Evolutionary conservation across 1,284 basidiomycete genomes (phyloP).

Genomic region (Puccinia brachypodii): DNA sequence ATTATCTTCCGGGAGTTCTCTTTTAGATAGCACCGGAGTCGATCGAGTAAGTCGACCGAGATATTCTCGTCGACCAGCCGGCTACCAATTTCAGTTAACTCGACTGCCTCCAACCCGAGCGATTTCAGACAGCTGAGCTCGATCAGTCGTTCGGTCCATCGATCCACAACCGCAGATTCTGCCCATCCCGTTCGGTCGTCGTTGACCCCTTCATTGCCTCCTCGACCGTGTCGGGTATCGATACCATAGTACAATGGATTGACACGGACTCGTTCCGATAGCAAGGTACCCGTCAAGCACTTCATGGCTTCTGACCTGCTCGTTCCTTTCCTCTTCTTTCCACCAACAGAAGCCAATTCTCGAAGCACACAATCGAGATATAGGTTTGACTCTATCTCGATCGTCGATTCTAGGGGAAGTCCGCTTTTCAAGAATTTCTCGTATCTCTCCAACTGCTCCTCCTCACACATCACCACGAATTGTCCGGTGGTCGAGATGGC

Average conservation of each 20-base stretch:
- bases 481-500: slow-evolving; percentile 49
- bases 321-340: not conserved
- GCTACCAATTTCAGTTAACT: slow-evolving; percentile 28
- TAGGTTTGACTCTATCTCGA: slow-evolving; percentile 32
- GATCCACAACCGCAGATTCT: slow-evolving; percentile 26
- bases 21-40: slow-evolving; percentile 13
- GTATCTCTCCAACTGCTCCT: slow-evolving; percentile 52
- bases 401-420: slow-evolving; percentile 53
- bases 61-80: not conserved
- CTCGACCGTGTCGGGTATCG: slow-evolving; percentile 20
- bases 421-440: slow-evolving; percentile 53
- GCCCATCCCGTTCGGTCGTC: slow-evolving; percentile 3
- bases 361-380: not conserved
- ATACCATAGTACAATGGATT: slow-evolving; percentile 46
- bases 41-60: slow-evolving; percentile 4
- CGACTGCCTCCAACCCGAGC: slow-evolving; percentile 17
- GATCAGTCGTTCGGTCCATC: slow-evolving; percentile 22
- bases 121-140: slow-evolving; percentile 40
- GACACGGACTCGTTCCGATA: slow-evolving; percentile 4
- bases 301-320: slow-evolving; percentile 28
- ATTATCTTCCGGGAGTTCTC: not conserved
- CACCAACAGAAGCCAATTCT: not conserved
- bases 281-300: slow-evolving; percentile 19
- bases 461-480: slow-evolving; percentile 56
- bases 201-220: not conserved